A percentile compares a stretch with the other conserved stretches of the same genome.
Evolutionary conservation across 768 basidiomycete species (phyloP).

Genomic region (Panus rudis): DNA sequence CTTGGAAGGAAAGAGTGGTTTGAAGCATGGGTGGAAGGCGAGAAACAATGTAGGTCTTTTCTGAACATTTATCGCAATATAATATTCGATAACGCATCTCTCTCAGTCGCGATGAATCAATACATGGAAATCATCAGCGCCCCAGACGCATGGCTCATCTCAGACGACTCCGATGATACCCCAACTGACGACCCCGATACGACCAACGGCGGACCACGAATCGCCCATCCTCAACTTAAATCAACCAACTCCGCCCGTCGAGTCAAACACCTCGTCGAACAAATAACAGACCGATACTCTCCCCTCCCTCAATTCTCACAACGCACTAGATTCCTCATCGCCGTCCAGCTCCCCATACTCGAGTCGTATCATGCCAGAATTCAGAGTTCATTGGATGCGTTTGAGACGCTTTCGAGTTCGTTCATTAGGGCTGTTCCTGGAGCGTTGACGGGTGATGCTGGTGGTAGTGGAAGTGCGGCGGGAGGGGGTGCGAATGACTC

Average conservation of each 20-base stretch:
- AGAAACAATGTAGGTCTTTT: constrained; percentile 68
- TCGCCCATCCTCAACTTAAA: constrained; percentile 44
- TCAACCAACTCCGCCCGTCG: constrained; percentile 81
- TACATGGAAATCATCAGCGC: constrained; percentile 79
- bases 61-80: background rate
- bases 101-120: constrained; percentile 77
- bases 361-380: constrained; percentile 74
- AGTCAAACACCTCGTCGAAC: constrained; percentile 80
- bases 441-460: constrained; percentile 57
- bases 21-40: constrained; percentile 82
- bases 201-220: background rate
- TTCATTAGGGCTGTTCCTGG: constrained; percentile 92
- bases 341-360: constrained; percentile 80
- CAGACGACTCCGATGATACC: constrained; percentile 51
- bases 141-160: constrained; percentile 80
- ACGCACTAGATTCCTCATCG: constrained; percentile 75
- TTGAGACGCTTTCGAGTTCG: constrained; percentile 83
- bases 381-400: constrained; percentile 82
- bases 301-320: constrained; percentile 75
- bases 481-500: constrained; percentile 33
- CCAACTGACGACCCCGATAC: constrained; percentile 31
- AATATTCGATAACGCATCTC: background rate
- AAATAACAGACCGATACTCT: constrained; percentile 92
- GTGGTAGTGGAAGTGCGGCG: constrained; percentile 36
- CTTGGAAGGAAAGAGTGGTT: constrained; percentile 87